These are phyloP conservation scores for Paraleonurus japonicus DNA, from an alignment of 257 asterid species.

Conservation along the genomic window DNA sequence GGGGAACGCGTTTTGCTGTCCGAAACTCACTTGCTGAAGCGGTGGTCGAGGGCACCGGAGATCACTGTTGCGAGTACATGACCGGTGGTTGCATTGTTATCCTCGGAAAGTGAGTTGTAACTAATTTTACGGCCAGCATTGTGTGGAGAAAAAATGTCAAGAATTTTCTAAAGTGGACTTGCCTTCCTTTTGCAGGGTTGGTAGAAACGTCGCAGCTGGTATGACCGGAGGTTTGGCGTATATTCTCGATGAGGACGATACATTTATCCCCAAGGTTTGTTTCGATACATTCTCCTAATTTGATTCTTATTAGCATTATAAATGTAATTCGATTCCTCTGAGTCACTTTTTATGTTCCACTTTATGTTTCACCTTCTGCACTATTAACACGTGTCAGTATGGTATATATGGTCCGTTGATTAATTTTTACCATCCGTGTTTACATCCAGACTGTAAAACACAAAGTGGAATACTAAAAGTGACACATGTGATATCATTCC, in stretches of 20 bases:
- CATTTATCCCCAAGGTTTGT: conserved; percentile 86
- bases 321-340: not conserved
- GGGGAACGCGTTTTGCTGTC: conserved; percentile 98
- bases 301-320: not conserved
- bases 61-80: conserved; percentile 98
- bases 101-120: conserved; percentile 81
- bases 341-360: not conserved
- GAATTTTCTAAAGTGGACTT: not conserved
- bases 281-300: not conserved
- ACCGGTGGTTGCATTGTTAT: conserved; percentile 96
- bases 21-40: conserved; percentile 97
- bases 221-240: conserved; percentile 98
- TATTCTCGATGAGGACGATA: conserved; percentile 90
- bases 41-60: conserved; percentile 97
- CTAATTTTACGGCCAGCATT: not conserved
- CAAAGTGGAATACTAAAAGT: no score
- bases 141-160: not conserved
- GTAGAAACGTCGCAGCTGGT: conserved; percentile 99
- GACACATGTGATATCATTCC: not conserved
- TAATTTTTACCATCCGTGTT: not conserved
- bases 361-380: no score
- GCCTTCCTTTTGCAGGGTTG: conserved; percentile 60
- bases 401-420: no score
- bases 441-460: not conserved
- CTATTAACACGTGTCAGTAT: no score